phyloP scores from a whole-genome alignment of 345 rosid species.

The Trapa bicornis region DNA sequence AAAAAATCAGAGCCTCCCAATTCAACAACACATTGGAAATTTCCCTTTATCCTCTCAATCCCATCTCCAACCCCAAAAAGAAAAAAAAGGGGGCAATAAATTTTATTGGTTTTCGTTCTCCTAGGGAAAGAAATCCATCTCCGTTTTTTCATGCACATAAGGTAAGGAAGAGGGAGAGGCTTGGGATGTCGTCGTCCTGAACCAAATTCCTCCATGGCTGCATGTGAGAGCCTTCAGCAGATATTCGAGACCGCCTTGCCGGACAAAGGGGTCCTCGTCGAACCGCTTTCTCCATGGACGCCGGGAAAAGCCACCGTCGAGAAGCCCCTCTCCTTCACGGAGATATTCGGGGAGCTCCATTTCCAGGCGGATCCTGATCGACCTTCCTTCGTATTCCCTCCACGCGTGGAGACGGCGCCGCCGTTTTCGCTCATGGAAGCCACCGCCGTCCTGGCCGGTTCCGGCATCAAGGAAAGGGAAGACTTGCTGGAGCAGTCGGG shows the following conservation, averaged over 20 bases:
- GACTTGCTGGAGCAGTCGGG: not conserved
- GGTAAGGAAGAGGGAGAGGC: not conserved
- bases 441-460: not conserved
- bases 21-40: slow-evolving; percentile 14
- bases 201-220: slow-evolving; percentile 36
- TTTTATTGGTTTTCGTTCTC: not conserved
- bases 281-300: slow-evolving; percentile 53
- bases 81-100: not conserved
- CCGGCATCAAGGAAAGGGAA: not conserved
- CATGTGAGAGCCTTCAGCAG: slow-evolving; percentile 56
- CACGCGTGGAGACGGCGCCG: not conserved
- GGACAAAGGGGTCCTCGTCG: slow-evolving; percentile 36
- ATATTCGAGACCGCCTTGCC: slow-evolving; percentile 50
- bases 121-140: not conserved
- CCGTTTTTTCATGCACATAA: slow-evolving; percentile 3
- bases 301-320: slow-evolving; percentile 22
- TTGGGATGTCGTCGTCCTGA: too few species aligned
- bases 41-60: slow-evolving; percentile 26
- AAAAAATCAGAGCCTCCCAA: slow-evolving; percentile 11
- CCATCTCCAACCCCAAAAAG: slow-evolving; percentile 7
- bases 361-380: slow-evolving; percentile 31
- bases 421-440: not conserved
- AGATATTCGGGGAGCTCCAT: slow-evolving; percentile 63
- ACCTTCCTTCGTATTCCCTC: slow-evolving; percentile 4
- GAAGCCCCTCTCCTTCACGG: slow-evolving; percentile 36